Evolutionary conservation across 495 filamentous ascomycete genomes (phyloP), one percentile per base, ranked within the genome.

Genomic region (Bryoglossum gracile): DNA sequence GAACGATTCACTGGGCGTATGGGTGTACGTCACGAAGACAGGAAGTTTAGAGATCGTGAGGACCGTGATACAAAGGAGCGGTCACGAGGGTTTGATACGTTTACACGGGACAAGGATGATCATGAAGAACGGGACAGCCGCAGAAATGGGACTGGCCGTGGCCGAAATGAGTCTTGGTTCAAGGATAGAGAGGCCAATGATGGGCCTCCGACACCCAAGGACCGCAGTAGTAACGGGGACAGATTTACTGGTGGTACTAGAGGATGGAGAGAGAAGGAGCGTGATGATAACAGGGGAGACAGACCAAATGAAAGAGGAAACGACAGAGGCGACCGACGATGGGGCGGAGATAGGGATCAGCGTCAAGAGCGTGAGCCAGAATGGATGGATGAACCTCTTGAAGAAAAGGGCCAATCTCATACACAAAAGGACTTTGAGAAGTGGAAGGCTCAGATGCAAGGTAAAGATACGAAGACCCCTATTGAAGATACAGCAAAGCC

Each of bases 401-500:
- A 84, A 40, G 77, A 83, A 41, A 82, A 82, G 52, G 62, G 73
- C 36, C 78, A 80, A 47, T 80, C 73, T 14, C 86, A 85, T 60
- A 94, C 86, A 8, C 83, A 86, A 59, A 89, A 94, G 58, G 89
- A 97, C 46, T 97, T 98, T 63, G 84, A 95, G 65, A 84, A 83
- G 50, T 98, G 94, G 80, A 95, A 96, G 68, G 87, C 92, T 55
- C 72, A 69, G 41, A 94, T 94, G 90, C 46, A 50, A 22, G 48
- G 45, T 14, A 54, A 54, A 33, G 57, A 60, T 18, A 95, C 91
- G 63, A 66, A 58, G 43, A 55, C 55, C 60, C 4, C 75, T 66
- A 39, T 23, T 45, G 53, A 65, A 60, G 54, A 55, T 19, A n/a
- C 18, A 1, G 22, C 43, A 18, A 51, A 55, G 24, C 22, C 39